A percentile compares a stretch with the other conserved stretches of the same genome.
Evolutionary conservation across 805 yeast genomes (phyloP).

Genomic region (Saccharomycopsis schoenii): DNA sequence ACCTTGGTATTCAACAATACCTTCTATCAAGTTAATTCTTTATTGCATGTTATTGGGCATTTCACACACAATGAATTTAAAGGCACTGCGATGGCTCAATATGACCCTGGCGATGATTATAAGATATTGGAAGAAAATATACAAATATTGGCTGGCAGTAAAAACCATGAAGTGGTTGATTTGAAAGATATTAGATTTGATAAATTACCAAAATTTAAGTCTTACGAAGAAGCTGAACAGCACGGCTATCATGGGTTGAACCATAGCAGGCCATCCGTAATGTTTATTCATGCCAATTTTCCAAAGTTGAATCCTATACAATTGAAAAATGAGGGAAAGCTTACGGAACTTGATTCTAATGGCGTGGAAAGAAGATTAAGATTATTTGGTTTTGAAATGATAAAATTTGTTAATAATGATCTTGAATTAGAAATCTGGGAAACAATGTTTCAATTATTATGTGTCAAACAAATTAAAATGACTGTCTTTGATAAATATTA

Average conservation of each 20-base stretch:
- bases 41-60: conserved; percentile 47
- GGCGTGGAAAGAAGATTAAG: conserved; percentile 41
- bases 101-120: conserved; percentile 44
- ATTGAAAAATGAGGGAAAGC: conserved; percentile 29
- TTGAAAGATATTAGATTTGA: conserved; percentile 11
- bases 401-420: conserved; percentile 38
- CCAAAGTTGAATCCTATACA: conserved; percentile 59
- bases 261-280: conserved; percentile 24
- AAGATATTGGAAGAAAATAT: conserved; percentile 24
- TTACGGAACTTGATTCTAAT: conserved; percentile 28
- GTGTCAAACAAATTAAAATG: conserved; percentile 39
- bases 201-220: conserved; percentile 7
- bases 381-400: conserved; percentile 49
- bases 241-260: conserved; percentile 12
- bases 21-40: conserved; percentile 50
- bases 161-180: conserved; percentile 1
- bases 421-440: conserved; percentile 50
- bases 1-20: conserved; percentile 48
- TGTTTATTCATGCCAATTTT: conserved; percentile 58
- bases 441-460: conserved; percentile 43
- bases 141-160: conserved; percentile 3
- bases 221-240: conserved; percentile 16
- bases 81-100: conserved; percentile 51
- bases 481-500: conserved; percentile 33
- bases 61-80: conserved; percentile 22